Evolutionary conservation across 441 rosid species (phyloP).

Genomic region (Adansonia rubrostipa): DNA sequence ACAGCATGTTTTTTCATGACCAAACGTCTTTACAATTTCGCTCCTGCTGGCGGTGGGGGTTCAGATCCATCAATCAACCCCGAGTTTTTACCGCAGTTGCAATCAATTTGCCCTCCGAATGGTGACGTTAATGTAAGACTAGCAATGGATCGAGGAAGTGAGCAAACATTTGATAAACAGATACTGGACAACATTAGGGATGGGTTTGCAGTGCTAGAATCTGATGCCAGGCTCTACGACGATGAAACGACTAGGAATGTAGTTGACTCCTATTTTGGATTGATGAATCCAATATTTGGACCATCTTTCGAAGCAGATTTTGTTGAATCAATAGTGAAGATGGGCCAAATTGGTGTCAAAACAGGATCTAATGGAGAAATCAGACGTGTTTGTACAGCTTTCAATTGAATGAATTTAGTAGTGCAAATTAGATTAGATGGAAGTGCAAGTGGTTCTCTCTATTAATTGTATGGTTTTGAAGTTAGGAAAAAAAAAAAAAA

Average conservation of each 20-base stretch:
- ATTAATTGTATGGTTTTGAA: conserved; percentile 10
- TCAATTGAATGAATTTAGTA: conserved; percentile 37
- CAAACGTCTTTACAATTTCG: conserved; percentile 59
- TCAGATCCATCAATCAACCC: conserved; percentile 77
- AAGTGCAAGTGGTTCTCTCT: neutral
- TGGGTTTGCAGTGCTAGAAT: conserved; percentile 73
- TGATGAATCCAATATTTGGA: conserved; percentile 23
- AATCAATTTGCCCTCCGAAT: conserved; percentile 49
- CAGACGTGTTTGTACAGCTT: conserved; percentile 58
- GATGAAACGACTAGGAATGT: conserved; percentile 44
- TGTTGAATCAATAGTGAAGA: conserved; percentile 58
- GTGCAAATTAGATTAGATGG: neutral
- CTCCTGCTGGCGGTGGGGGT: conserved; percentile 39
- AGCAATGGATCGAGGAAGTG: conserved; percentile 61
- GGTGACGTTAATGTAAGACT: conserved; percentile 59
- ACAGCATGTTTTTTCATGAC: conserved; percentile 86
- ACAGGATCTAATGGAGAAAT: conserved; percentile 55
- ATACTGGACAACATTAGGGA: conserved; percentile 62
- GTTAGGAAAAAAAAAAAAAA: neutral
- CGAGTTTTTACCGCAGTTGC: conserved; percentile 46
- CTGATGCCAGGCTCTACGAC: conserved; percentile 74
- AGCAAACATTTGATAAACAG: conserved; percentile 51
- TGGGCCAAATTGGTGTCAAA: conserved; percentile 66
- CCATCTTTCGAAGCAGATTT: conserved; percentile 58
- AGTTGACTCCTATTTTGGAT: conserved; percentile 54